These are phyloP conservation scores for Pyrenophora graminea DNA, from an alignment of 2,329 filamentous ascomycete genomes.

Conservation along the genomic window DNA sequence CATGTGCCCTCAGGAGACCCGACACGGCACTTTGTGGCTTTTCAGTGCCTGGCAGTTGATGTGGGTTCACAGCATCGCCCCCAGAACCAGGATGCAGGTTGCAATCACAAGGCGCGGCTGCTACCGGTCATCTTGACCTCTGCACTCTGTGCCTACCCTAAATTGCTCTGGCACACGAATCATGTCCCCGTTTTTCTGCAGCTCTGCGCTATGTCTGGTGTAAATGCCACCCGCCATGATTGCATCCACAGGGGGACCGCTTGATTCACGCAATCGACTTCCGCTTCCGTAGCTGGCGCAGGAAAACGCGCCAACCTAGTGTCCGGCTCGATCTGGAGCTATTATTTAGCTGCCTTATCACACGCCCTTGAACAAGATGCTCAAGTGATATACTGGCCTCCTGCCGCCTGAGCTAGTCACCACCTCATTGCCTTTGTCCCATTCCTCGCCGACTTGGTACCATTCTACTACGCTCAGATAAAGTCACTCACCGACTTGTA, in stretches of 20 bases:
- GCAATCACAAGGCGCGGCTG: constrained; percentile 30
- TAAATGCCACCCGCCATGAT: constrained; percentile 28
- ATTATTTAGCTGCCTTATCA: constrained; percentile 39
- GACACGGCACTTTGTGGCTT: constrained; percentile 27
- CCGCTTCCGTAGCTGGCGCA: constrained; percentile 34
- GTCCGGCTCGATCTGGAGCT: constrained; percentile 35
- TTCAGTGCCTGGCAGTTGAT: constrained; percentile 26
- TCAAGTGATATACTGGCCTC: constrained; percentile 37
- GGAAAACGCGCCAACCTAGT: constrained; percentile 31
- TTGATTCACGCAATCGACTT: constrained; percentile 35
- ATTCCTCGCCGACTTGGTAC: constrained; percentile 13
- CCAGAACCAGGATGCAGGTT: constrained; percentile 27
- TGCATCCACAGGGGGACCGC: constrained; percentile 32
- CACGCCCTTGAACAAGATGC: constrained; percentile 27
- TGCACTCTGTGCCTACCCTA: constrained; percentile 32
- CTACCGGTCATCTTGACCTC: constrained; percentile 29
- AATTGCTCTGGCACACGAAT: constrained; percentile 34
- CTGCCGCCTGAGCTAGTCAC: constrained; percentile 22
- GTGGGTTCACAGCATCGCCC: constrained; percentile 24
- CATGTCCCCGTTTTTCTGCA: constrained; percentile 23
- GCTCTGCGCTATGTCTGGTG: constrained; percentile 18
- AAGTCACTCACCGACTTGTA: not conserved
- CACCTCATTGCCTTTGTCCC: constrained; percentile 11
- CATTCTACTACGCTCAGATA: constrained; percentile 6
- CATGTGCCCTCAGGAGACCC: constrained; percentile 15